Percentiles rank a stretch among this genome's conserved stretches.
These are phyloP conservation scores for Brasilioporus rufonigricans DNA, from an alignment of 768 basidiomycete species.

Conservation along the genomic window DNA sequence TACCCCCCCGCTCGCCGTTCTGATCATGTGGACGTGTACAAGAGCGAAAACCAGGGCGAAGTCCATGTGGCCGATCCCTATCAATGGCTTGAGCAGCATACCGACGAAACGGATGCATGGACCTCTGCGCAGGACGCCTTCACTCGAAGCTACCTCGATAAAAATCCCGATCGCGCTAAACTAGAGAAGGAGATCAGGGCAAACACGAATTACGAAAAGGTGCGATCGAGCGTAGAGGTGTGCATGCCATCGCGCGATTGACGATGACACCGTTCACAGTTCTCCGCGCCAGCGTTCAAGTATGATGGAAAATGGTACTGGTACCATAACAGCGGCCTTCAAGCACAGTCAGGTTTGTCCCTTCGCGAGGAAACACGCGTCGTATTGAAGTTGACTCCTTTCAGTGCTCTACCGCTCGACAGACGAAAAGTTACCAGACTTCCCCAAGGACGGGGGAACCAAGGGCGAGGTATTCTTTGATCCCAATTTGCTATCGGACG, in stretches of 20 bases:
- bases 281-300: conserved; percentile 58
- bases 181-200: conserved; percentile 58
- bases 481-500: conserved; percentile 67
- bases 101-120: conserved; percentile 65
- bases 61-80: conserved; percentile 71
- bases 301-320: conserved; percentile 78
- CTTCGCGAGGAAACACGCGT: background rate
- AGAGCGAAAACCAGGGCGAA: conserved; percentile 58
- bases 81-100: conserved; percentile 67
- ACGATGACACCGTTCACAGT: conserved; percentile 38
- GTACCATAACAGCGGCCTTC: conserved; percentile 75
- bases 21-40: conserved; percentile 66
- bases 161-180: conserved; percentile 55
- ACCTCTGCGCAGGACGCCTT: conserved; percentile 56
- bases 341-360: conserved; percentile 52
- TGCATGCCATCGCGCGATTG: background rate
- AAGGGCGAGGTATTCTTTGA: conserved; percentile 79
- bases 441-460: conserved; percentile 40
- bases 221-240: conserved; percentile 13
- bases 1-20: conserved; percentile 69
- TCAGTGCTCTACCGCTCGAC: conserved; percentile 63
- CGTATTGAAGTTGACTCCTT: background rate
- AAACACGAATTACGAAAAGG: conserved; percentile 53
- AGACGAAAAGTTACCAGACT: conserved; percentile 51
- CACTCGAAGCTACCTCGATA: conserved; percentile 58